Conservation (phyloP, 495 filamentous ascomycete genomes). For the Parachaetomium inaequale region DNA sequence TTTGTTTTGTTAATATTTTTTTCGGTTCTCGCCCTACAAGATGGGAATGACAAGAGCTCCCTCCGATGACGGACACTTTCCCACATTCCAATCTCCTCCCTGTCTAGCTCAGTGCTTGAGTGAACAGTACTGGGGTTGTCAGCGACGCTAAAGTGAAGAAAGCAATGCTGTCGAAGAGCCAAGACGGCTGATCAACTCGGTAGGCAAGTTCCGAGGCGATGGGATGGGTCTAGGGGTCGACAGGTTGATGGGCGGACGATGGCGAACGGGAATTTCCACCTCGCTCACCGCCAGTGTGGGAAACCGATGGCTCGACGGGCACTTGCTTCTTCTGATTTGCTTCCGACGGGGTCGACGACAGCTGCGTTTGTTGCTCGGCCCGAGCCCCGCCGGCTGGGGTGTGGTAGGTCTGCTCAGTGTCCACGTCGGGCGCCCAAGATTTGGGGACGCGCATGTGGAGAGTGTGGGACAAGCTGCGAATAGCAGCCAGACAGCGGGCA, state of each 20-base stretch:
- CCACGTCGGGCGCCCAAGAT: neutral
- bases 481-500: neutral
- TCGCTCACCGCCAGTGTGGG: constrained; percentile 9
- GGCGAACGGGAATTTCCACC: neutral
- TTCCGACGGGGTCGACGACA: neutral
- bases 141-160: neutral
- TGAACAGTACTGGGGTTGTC: neutral
- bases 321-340: neutral
- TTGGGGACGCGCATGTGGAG: neutral
- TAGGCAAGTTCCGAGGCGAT: constrained; percentile 1
- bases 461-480: neutral
- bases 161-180: neutral
- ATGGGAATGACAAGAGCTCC: neutral
- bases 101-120: neutral
- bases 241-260: neutral
- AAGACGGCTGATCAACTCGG: constrained; percentile 2
- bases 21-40: neutral
- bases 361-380: neutral
- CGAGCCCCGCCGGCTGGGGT: constrained; percentile 3
- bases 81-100: neutral
- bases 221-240: neutral
- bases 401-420: neutral
- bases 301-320: neutral
- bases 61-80: constrained; percentile 2
- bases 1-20: neutral